A percentile compares a stretch with the other conserved stretches of the same genome.
These are phyloP conservation scores for Sisymbrium altissimum DNA, from an alignment of 345 rosid genomes.

Conservation along the genomic window DNA sequence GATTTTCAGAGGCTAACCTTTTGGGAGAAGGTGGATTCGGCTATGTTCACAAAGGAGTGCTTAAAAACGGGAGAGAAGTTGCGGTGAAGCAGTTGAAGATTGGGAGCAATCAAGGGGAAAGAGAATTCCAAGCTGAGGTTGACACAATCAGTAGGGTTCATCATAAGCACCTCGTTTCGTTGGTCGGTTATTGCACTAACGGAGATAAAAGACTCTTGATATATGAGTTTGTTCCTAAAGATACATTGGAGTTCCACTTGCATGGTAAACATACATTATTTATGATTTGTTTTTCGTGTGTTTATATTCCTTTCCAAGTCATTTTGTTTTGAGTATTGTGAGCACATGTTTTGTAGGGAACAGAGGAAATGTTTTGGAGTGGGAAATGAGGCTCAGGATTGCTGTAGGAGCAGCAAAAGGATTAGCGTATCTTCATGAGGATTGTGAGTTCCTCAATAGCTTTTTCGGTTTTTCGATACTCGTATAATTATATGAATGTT, in stretches of 20 bases:
- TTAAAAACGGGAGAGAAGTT: constrained; percentile 65
- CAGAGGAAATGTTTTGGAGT: constrained; percentile 51
- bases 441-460: constrained; percentile 49
- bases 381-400: constrained; percentile 68
- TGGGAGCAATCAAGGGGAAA: constrained; percentile 71
- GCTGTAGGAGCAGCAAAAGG: constrained; percentile 92
- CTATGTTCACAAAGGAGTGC: constrained; percentile 68
- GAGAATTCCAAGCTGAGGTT: constrained; percentile 86
- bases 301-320: neutral
- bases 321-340: constrained; percentile 18
- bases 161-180: constrained; percentile 80
- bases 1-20: constrained; percentile 55
- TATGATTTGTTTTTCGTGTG: neutral
- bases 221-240: constrained; percentile 71
- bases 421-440: constrained; percentile 92
- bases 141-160: constrained; percentile 89
- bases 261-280: constrained; percentile 42
- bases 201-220: constrained; percentile 56
- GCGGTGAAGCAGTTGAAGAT: constrained; percentile 79
- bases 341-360: constrained; percentile 43
- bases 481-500: neutral
- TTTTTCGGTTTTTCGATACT: neutral
- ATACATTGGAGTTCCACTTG: constrained; percentile 67
- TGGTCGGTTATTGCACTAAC: constrained; percentile 66
- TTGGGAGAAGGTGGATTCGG: constrained; percentile 92